phyloP scores from a whole-genome alignment of 2,329 filamentous ascomycete genomes.

The Colletotrichum plurivorum region DNA sequence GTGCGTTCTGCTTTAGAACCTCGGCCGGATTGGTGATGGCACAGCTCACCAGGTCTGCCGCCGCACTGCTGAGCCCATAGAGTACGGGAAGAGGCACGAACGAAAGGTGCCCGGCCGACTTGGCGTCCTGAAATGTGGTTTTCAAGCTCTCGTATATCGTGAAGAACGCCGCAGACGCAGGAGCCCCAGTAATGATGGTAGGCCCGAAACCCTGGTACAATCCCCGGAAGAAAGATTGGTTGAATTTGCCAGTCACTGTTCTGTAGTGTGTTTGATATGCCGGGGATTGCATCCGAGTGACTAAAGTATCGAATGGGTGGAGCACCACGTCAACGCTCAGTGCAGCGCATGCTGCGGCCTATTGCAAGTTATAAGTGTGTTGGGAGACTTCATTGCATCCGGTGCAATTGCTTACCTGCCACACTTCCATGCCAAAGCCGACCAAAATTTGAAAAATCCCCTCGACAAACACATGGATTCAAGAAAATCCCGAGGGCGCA shows the following conservation, averaged over 20 bases:
- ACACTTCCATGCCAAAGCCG: neutral
- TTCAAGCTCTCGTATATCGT: conserved; percentile 41
- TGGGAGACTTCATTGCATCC: too few species aligned
- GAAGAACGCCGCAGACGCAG: conserved; percentile 42
- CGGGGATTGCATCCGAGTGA: conserved; percentile 42
- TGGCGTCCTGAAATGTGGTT: conserved; percentile 5
- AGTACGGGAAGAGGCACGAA: conserved; percentile 34
- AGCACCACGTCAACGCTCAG: conserved; percentile 35
- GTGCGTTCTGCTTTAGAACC: conserved; percentile 43
- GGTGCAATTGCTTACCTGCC: neutral
- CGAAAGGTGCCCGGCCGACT: conserved; percentile 12
- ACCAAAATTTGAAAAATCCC: neutral
- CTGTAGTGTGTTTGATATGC: conserved; percentile 39
- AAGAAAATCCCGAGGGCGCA: too few species aligned
- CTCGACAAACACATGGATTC: too few species aligned
- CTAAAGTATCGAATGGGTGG: conserved; percentile 42
- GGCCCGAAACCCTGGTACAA: conserved; percentile 43
- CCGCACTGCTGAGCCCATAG: conserved; percentile 39
- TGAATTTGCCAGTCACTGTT: conserved; percentile 29
- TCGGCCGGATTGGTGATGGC: conserved; percentile 42
- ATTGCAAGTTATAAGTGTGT: neutral
- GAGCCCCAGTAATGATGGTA: conserved; percentile 39
- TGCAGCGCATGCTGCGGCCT: conserved; percentile 31
- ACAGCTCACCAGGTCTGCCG: conserved; percentile 39
- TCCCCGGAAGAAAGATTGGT: conserved; percentile 37